Percentiles rank a stretch among this genome's conserved stretches.
phyloP scores from a whole-genome alignment of 495 filamentous ascomycete species.

The Hypoxylon intermedium region DNA sequence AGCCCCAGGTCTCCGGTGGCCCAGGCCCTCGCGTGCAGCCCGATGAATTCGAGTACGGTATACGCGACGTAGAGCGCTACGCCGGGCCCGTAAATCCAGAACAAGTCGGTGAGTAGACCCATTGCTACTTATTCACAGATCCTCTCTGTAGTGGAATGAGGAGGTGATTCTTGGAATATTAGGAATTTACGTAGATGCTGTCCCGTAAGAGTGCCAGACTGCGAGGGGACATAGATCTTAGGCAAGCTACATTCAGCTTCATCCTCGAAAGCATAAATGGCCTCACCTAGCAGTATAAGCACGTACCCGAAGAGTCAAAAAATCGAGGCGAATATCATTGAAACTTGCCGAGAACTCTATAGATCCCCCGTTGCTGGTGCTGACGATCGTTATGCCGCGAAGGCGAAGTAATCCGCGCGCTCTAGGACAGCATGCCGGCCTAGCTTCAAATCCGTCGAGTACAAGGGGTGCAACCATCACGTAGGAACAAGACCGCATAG shows the following conservation, averaged over 20 bases:
- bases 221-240: too few relatives aligned
- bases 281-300: too few relatives aligned
- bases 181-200: too few relatives aligned
- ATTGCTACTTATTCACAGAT: not conserved
- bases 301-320: too few relatives aligned
- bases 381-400: too few relatives aligned
- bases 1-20: not conserved
- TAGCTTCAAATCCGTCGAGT: not conserved
- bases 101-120: constrained; percentile 3
- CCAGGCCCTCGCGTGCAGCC: not conserved
- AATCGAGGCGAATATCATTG: too few relatives aligned
- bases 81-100: constrained; percentile 4
- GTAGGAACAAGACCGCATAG: not conserved
- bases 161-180: not conserved
- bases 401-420: too few relatives aligned
- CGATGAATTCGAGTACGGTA: not conserved
- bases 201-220: too few relatives aligned
- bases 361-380: too few relatives aligned
- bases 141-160: not conserved
- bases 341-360: too few relatives aligned
- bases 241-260: too few relatives aligned
- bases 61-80: not conserved
- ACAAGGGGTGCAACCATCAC: not conserved
- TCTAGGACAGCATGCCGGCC: not conserved
- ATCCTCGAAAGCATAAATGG: too few relatives aligned